Evolutionary conservation across 805 yeast genomes (phyloP), one percentile per base, ranked within the genome.

Genomic region (Saturnispora kantuleensis): DNA sequence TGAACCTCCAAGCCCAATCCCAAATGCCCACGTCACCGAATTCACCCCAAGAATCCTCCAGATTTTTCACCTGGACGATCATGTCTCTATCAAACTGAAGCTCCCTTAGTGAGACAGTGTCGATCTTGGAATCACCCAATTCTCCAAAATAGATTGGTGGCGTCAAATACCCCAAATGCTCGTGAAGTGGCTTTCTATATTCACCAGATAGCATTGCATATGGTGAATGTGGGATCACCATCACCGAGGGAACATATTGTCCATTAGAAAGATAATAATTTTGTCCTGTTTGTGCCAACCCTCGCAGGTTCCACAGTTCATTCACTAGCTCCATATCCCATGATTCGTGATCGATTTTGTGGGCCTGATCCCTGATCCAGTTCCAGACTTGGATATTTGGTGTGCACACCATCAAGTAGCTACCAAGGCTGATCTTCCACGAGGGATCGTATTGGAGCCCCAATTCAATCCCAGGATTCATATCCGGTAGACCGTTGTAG

Each of bases 331-430:
- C 81, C 80, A 75, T 74, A 52, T 76, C 81, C 50, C 67, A 74
- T 31, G 75, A 78, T n/a, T 56, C 48, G 1, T 46, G 29, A 4
- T 47, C 32, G 43, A 66, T 62, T 3, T 60, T 46, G 11, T 52
- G 48, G 0, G 62, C 51, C 32, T 59, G 57, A 11, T 56, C 44
- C 41, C 45, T 50, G 49, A 55, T 48, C 17, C 53, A 46, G 11
- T 55, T 41, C 46, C 52, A 63, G 1, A 57, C 51, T 1, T 46
- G 31, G 4, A 44, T 29, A 32, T 52, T 64, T 3, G 86, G 86
- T 35, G 64, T 68, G n/a, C 79, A 62, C 6, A 80, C 81, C 80
- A 81, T 79, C 5, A 81, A 56, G 49, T 74, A 76, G 36, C 71
- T 67, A 0, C 67, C 69, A 50, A 70, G 45, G 42, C 48, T 36